These are phyloP conservation scores for Boletus sp. DNA, from an alignment of 768 basidiomycete species.

Conservation along the genomic window DNA sequence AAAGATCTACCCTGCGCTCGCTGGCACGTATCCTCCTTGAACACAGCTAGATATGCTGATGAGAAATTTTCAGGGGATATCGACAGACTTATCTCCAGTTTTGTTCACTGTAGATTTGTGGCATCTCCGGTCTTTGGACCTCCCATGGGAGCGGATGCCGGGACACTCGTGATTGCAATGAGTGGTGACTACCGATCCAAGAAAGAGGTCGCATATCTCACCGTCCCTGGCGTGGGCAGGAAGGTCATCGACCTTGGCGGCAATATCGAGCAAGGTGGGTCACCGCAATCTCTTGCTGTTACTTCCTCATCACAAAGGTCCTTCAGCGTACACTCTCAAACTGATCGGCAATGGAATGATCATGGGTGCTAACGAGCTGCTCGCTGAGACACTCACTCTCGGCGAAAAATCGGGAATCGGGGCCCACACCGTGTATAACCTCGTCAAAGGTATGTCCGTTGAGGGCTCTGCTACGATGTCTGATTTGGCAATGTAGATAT, in stretches of 20 bases:
- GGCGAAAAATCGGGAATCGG: conserved; percentile 83
- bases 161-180: conserved; percentile 70
- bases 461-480: conserved; percentile 8
- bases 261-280: conserved; percentile 76
- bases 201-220: conserved; percentile 73
- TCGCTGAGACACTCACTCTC: conserved; percentile 82
- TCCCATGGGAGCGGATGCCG: conserved; percentile 62
- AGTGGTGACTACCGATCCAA: conserved; percentile 81
- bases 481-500: conserved; percentile 44
- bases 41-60: not conserved
- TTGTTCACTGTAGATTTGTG: conserved; percentile 62
- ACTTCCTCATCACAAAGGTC: not conserved
- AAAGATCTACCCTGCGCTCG: conserved; percentile 55
- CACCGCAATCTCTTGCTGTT: not conserved
- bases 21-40: conserved; percentile 33
- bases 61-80: conserved; percentile 52
- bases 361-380: conserved; percentile 71
- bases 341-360: conserved; percentile 80
- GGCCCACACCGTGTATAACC: conserved; percentile 50
- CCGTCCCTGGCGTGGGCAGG: conserved; percentile 75
- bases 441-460: conserved; percentile 53
- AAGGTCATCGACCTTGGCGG: conserved; percentile 81
- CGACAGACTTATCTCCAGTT: conserved; percentile 59
- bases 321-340: conserved; percentile 66
- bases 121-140: conserved; percentile 78